A percentile compares a stretch with the other conserved stretches of the same genome.
These are phyloP conservation scores for Ganoderma resinaceum DNA, from an alignment of 1,284 basidiomycete genomes.

Conservation along the genomic window DNA sequence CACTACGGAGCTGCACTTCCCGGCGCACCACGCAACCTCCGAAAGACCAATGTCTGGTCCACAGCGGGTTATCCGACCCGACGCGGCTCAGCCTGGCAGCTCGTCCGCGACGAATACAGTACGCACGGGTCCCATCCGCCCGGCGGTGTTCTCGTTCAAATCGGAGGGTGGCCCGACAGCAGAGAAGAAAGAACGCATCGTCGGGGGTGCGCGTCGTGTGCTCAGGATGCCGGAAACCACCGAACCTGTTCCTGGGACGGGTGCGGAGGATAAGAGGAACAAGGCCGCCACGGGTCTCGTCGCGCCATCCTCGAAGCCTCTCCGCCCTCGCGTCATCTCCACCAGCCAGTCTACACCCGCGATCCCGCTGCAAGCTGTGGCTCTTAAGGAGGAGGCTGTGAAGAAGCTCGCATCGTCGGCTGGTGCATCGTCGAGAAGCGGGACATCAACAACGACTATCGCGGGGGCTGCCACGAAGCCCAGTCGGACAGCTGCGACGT, in stretches of 20 bases:
- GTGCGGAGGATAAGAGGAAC: slow-evolving; percentile 11
- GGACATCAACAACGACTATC: not conserved
- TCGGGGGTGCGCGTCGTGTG: slow-evolving; percentile 35
- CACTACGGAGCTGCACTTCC: slow-evolving; percentile 23
- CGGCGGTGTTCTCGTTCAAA: slow-evolving; percentile 14
- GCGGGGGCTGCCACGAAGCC: not conserved
- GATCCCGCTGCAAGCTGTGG: slow-evolving; percentile 18
- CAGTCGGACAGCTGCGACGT: slow-evolving; percentile 12
- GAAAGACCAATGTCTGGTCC: slow-evolving; percentile 23
- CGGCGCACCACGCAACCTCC: slow-evolving; percentile 10
- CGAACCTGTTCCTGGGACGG: not conserved
- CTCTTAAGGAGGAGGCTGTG: slow-evolving; percentile 19
- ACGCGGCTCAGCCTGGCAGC: not conserved
- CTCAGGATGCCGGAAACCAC: slow-evolving; percentile 22
- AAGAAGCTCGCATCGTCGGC: slow-evolving; percentile 29
- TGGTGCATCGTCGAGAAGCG: slow-evolving; percentile 15
- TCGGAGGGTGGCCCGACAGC: slow-evolving; percentile 15
- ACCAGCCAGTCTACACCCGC: slow-evolving; percentile 30
- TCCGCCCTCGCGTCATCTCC: slow-evolving; percentile 26
- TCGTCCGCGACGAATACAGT: slow-evolving; percentile 5
- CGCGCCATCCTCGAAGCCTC: slow-evolving; percentile 8
- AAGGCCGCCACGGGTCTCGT: slow-evolving; percentile 2
- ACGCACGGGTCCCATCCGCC: slow-evolving; percentile 28
- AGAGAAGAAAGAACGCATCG: slow-evolving; percentile 27
- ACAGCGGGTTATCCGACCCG: slow-evolving; percentile 24